phyloP scores from a whole-genome alignment of 2,329 filamentous ascomycete species.

The Erysiphe pulchra region DNA sequence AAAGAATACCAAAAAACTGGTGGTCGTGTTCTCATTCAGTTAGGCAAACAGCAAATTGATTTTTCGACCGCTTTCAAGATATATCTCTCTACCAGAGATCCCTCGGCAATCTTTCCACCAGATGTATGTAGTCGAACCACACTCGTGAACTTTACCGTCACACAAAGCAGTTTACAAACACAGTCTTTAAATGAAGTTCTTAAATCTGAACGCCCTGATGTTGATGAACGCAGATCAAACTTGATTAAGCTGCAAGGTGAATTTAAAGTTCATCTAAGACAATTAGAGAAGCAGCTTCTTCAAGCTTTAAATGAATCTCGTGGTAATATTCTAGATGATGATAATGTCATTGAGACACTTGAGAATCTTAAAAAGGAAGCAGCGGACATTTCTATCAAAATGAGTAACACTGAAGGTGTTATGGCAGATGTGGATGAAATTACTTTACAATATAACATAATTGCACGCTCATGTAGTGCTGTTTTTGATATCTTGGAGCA shows the following conservation, averaged over 20 bases:
- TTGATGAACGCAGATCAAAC: conserved; percentile 87
- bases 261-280: conserved; percentile 92
- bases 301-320: conserved; percentile 93
- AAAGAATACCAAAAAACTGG: conserved; percentile 99
- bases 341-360: conserved; percentile 91
- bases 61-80: conserved; percentile 93
- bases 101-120: conserved; percentile 81
- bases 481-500: conserved; percentile 95
- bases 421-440: conserved; percentile 96
- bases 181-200: conserved; percentile 94
- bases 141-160: conserved; percentile 98
- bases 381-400: conserved; percentile 86
- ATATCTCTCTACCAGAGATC: conserved; percentile 84
- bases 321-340: conserved; percentile 93
- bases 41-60: conserved; percentile 96
- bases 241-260: conserved; percentile 97
- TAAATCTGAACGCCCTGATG: conserved; percentile 90
- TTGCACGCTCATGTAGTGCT: conserved; percentile 84
- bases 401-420: conserved; percentile 85
- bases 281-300: conserved; percentile 78
- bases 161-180: conserved; percentile 92
- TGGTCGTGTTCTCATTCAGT: conserved; percentile 89
- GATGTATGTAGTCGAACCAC: conserved; percentile 97
- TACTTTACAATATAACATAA: conserved; percentile 77
- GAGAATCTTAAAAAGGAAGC: conserved; percentile 97